Evolutionary conservation across 306 rosid genomes (phyloP).

Genomic region (Cicer arietinum): DNA sequence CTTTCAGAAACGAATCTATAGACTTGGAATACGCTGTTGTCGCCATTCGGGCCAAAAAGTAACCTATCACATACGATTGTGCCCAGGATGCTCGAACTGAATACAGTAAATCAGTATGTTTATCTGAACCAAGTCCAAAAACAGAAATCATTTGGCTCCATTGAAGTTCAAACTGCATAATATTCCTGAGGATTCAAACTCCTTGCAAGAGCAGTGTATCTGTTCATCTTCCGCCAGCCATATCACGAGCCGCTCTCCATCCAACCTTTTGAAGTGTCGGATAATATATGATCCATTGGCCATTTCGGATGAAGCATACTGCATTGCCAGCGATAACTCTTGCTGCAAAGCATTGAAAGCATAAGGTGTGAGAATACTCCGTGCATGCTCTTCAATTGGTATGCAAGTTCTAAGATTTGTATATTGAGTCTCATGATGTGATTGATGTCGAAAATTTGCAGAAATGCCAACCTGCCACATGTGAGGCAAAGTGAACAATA

Average conservation of each 20-base stretch:
- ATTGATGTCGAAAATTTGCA: slow-evolving; percentile 67
- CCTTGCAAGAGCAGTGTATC: slow-evolving; percentile 93
- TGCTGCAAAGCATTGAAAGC: slow-evolving; percentile 86
- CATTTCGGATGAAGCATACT: slow-evolving; percentile 83
- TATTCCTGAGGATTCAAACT: slow-evolving; percentile 92
- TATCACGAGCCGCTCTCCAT: slow-evolving; percentile 68
- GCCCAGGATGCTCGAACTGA: slow-evolving; percentile 79
- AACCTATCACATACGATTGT: slow-evolving; percentile 71
- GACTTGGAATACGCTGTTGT: slow-evolving; percentile 67
- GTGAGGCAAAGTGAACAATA: not conserved
- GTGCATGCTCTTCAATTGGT: slow-evolving; percentile 91
- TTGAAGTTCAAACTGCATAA: slow-evolving; percentile 81
- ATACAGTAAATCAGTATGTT: slow-evolving; percentile 66
- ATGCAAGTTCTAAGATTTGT: slow-evolving; percentile 71
- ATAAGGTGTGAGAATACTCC: slow-evolving; percentile 78
- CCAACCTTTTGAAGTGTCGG: slow-evolving; percentile 80
- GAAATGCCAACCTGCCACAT: slow-evolving; percentile 71
- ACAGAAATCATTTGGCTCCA: slow-evolving; percentile 84
- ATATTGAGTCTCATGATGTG: slow-evolving; percentile 64
- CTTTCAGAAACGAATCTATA: slow-evolving; percentile 71
- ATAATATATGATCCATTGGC: slow-evolving; percentile 73
- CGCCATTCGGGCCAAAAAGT: slow-evolving; percentile 77
- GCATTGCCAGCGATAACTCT: slow-evolving; percentile 76
- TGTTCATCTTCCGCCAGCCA: slow-evolving; percentile 82
- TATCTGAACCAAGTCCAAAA: slow-evolving; percentile 76